Evolutionary conservation across 306 rosid species (phyloP).

Genomic region (Myrica gale): DNA sequence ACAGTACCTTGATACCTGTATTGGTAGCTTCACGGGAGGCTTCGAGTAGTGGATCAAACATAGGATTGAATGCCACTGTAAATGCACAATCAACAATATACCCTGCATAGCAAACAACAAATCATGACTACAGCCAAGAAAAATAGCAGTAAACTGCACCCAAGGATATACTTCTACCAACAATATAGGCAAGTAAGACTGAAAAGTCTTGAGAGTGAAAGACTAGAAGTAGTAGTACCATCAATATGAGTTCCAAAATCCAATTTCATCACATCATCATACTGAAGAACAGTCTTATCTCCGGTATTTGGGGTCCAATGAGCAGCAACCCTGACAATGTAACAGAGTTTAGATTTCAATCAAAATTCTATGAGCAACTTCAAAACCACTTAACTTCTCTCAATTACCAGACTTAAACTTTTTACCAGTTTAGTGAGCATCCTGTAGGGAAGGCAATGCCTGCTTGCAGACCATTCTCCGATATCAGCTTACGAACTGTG

Average conservation of each 20-base stretch:
- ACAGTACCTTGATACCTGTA: slow-evolving; percentile 84
- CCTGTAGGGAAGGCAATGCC: slow-evolving; percentile 99
- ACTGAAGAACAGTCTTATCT: slow-evolving; percentile 87
- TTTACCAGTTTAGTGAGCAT: slow-evolving; percentile 92
- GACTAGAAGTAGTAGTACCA: slow-evolving; percentile 47
- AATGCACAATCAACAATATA: slow-evolving; percentile 89
- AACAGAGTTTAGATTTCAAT: slow-evolving; percentile 23
- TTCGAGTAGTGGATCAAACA: slow-evolving; percentile 87
- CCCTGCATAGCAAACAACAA: slow-evolving; percentile 53
- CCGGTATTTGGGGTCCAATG: slow-evolving; percentile 98
- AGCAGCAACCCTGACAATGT: slow-evolving; percentile 82
- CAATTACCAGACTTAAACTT: slow-evolving; percentile 3
- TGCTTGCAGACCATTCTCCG: slow-evolving; percentile 91
- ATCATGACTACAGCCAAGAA: slow-evolving; percentile 6
- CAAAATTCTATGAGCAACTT: slow-evolving; percentile 2
- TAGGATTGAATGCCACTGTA: slow-evolving; percentile 94
- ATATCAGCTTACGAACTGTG: slow-evolving; percentile 80
- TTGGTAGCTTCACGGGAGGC: slow-evolving; percentile 98
- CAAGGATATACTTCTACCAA: slow-evolving; percentile 11
- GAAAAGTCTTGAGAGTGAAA: not conserved
- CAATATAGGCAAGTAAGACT: not conserved
- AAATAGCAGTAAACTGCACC: slow-evolving; percentile 14
- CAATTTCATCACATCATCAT: slow-evolving; percentile 95
- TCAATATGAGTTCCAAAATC: slow-evolving; percentile 97
- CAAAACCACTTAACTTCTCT: not conserved